Conservation (phyloP, 2,329 filamentous ascomycete species). For the Diaporthe caulivora region DNA sequence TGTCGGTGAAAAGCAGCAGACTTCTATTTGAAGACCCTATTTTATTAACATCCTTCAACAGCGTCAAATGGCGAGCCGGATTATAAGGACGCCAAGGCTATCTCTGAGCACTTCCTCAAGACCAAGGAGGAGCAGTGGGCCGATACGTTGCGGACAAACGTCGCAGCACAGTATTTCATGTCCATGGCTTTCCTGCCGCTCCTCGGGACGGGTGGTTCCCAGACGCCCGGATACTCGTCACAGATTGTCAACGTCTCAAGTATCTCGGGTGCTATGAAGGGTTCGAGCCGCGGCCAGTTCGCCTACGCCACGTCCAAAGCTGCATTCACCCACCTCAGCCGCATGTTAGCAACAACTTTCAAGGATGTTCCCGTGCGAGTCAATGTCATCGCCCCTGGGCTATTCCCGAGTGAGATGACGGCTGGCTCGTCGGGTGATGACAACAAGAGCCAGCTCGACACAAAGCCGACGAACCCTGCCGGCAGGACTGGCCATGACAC, state of each 20-base stretch:
- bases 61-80: constrained; percentile 58
- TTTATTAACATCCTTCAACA: neutral
- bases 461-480: constrained; percentile 56
- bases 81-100: constrained; percentile 58
- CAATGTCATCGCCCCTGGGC: constrained; percentile 68
- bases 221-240: constrained; percentile 60
- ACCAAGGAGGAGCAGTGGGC: constrained; percentile 59
- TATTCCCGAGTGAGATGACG: constrained; percentile 61
- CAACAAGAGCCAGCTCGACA: constrained; percentile 59
- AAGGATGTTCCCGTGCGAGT: constrained; percentile 65
- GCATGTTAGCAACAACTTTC: constrained; percentile 60
- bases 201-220: constrained; percentile 58
- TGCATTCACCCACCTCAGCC: constrained; percentile 56
- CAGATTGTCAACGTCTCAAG: constrained; percentile 64
- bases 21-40: neutral
- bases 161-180: constrained; percentile 62
- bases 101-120: constrained; percentile 63
- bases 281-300: constrained; percentile 62
- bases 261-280: constrained; percentile 66
- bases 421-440: constrained; percentile 56
- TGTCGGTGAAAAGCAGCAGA: constrained; percentile 37
- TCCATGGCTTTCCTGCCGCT: constrained; percentile 65
- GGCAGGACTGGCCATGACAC: constrained; percentile 56
- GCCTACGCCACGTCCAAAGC: constrained; percentile 65
- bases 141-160: constrained; percentile 64